Conservation (phyloP, 805 yeast species). For the Grigorovia yakushimaensis region DNA sequence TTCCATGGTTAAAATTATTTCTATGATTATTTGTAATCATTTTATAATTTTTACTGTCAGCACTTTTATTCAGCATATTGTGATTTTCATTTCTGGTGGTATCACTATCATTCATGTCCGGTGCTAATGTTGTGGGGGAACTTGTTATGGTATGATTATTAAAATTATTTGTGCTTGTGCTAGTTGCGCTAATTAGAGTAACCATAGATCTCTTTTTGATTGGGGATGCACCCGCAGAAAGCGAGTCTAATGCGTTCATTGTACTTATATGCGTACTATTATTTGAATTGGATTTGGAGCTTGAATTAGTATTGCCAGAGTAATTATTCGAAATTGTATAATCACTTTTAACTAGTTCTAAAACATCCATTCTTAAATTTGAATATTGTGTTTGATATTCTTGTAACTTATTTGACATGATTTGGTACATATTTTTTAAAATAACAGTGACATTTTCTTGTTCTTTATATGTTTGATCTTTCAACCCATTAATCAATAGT, state of each 20-base stretch:
- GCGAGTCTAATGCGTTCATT: neutral
- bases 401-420: constrained; percentile 19
- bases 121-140: too few relatives aligned
- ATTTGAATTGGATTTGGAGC: neutral
- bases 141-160: too few relatives aligned
- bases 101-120: neutral
- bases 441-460: constrained; percentile 27
- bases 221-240: too few relatives aligned
- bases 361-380: constrained; percentile 21
- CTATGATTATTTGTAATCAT: too few relatives aligned
- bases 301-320: neutral
- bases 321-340: neutral
- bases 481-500: constrained; percentile 46
- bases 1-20: too few relatives aligned
- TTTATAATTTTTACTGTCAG: too few relatives aligned
- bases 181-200: too few relatives aligned
- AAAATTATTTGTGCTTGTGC: too few relatives aligned
- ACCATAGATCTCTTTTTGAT: too few relatives aligned
- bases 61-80: too few relatives aligned
- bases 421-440: constrained; percentile 17
- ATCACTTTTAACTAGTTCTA: constrained; percentile 22
- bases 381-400: constrained; percentile 26
- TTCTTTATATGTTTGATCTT: constrained; percentile 22
- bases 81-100: neutral
- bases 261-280: neutral